These are phyloP conservation scores for Metrosideros polymorpha DNA, from an alignment of 441 rosid species.

Conservation along the genomic window DNA sequence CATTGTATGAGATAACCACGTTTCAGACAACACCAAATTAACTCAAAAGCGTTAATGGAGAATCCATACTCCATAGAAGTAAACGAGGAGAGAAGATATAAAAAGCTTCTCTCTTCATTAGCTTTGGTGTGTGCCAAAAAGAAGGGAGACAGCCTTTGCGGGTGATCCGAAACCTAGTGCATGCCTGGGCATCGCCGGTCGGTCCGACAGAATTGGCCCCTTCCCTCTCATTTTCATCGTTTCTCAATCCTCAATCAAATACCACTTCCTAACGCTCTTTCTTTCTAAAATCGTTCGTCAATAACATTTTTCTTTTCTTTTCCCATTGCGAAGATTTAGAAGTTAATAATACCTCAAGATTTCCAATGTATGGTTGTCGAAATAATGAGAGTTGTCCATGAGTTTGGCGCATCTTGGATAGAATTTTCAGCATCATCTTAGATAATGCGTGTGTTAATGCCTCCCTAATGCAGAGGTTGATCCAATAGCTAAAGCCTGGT, in stretches of 20 bases:
- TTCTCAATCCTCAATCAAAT: not conserved
- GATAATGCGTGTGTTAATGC: not conserved
- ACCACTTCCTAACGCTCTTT: not conserved
- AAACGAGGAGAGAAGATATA: too few relatives aligned
- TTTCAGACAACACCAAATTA: not conserved
- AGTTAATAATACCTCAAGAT: not conserved
- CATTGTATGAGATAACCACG: not conserved
- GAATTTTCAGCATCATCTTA: not conserved
- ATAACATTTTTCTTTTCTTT: not conserved
- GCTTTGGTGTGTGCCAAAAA: not conserved
- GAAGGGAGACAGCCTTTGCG: not conserved
- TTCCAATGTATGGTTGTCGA: not conserved
- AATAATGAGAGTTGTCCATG: not conserved
- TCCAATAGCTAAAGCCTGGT: not conserved
- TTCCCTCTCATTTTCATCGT: not conserved
- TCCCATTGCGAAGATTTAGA: not conserved
- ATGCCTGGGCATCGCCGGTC: too few relatives aligned
- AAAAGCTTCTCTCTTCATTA: too few relatives aligned
- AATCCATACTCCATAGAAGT: too few relatives aligned
- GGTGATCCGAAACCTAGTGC: not conserved
- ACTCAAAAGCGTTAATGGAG: too few relatives aligned
- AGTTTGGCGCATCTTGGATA: not conserved
- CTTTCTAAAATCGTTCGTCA: too few relatives aligned
- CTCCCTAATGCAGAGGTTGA: not conserved
- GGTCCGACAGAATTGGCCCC: too few relatives aligned